Evolutionary conservation across 495 filamentous ascomycete genomes (phyloP).

Genomic region (Tuber brumale): DNA sequence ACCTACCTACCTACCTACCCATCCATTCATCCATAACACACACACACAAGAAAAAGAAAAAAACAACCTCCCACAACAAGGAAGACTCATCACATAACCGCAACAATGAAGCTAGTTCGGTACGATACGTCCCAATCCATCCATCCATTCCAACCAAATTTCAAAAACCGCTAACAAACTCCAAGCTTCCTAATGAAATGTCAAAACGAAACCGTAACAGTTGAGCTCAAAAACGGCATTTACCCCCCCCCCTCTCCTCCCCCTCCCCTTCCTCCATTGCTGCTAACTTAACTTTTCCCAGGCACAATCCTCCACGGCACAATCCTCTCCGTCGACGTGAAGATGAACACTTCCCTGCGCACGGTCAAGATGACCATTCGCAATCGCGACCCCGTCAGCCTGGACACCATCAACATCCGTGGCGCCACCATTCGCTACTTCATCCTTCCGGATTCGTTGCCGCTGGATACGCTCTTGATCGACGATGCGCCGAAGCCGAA

Average conservation of each 20-base stretch:
- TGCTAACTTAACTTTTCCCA: slow-evolving; percentile 41
- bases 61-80: neutral
- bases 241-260: slow-evolving; percentile 8
- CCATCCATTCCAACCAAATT: too few species aligned
- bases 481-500: slow-evolving; percentile 97
- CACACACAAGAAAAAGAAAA: neutral
- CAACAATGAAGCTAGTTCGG: slow-evolving; percentile 62
- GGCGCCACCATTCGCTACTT: slow-evolving; percentile 89
- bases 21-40: neutral
- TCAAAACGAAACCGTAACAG: slow-evolving; percentile 91
- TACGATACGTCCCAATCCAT: too few species aligned
- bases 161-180: neutral
- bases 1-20: neutral
- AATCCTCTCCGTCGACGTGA: slow-evolving; percentile 85
- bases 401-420: slow-evolving; percentile 95
- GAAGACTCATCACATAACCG: neutral
- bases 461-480: slow-evolving; percentile 86
- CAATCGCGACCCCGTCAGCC: slow-evolving; percentile 72
- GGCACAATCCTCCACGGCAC: slow-evolving; percentile 94
- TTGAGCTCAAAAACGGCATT: slow-evolving; percentile 95
- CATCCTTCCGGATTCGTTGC: slow-evolving; percentile 89
- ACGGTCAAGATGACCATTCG: slow-evolving; percentile 91
- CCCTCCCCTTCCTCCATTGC: neutral
- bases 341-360: slow-evolving; percentile 93
- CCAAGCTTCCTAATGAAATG: slow-evolving; percentile 96